phyloP scores from a whole-genome alignment of 306 rosid genomes.

The Cyamopsis tetragonoloba region DNA sequence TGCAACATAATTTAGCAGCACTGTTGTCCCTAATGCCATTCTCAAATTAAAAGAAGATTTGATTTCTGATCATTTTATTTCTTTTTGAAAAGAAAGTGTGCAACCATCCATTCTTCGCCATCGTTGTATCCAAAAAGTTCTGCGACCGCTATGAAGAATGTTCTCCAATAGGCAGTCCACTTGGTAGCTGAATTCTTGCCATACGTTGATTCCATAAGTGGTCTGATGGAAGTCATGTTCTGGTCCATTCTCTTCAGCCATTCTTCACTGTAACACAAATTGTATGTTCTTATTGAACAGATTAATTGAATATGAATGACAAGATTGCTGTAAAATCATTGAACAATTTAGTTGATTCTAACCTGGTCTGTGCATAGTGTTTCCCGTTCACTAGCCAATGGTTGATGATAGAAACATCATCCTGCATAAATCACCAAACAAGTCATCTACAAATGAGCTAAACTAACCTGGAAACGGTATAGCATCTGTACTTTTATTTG shows the following conservation, averaged over 20 bases:
- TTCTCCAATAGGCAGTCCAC: slow-evolving; percentile 95
- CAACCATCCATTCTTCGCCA: slow-evolving; percentile 97
- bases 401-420: slow-evolving; percentile 66
- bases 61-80: slow-evolving; percentile 29
- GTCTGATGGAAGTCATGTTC: slow-evolving; percentile 45
- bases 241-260: slow-evolving; percentile 93
- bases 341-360: background rate
- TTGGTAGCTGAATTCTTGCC: slow-evolving; percentile 78
- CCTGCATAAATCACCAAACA: slow-evolving; percentile 40
- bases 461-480: background rate
- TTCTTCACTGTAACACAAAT: slow-evolving; percentile 69
- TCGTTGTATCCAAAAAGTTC: slow-evolving; percentile 81
- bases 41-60: background rate
- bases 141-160: slow-evolving; percentile 85
- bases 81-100: slow-evolving; percentile 71
- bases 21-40: background rate
- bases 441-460: background rate
- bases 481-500: background rate
- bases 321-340: background rate
- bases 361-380: slow-evolving; percentile 90
- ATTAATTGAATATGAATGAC: no score
- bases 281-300: no score
- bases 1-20: background rate
- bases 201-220: slow-evolving; percentile 81
- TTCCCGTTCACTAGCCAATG: slow-evolving; percentile 92